Evolutionary conservation across 192 early-diverging fungal genomes (phyloP).

Genomic region (Coemansia sp.): DNA sequence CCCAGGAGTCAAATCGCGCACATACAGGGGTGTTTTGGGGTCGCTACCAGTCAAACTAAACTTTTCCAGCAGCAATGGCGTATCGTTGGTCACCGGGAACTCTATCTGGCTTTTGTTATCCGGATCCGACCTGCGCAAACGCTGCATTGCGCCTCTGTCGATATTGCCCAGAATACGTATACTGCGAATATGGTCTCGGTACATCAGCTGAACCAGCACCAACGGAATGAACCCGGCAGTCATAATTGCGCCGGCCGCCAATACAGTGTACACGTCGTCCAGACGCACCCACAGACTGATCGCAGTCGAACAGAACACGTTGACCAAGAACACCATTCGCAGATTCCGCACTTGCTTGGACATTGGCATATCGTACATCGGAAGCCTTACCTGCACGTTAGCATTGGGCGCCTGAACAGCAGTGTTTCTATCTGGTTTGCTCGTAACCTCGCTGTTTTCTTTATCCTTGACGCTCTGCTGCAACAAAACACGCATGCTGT

Average conservation of each 20-base stretch:
- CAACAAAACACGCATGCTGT: neutral
- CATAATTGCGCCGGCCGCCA: slow-evolving; percentile 29
- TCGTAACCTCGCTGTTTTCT: neutral
- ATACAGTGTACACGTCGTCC: slow-evolving; percentile 33
- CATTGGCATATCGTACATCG: slow-evolving; percentile 53
- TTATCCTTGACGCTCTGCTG: neutral
- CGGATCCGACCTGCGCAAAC: slow-evolving; percentile 11
- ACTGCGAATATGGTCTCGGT: slow-evolving; percentile 36
- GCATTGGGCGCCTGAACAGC: slow-evolving; percentile 5
- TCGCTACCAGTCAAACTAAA: slow-evolving; percentile 29
- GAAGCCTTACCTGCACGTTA: slow-evolving; percentile 17
- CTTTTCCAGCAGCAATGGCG: slow-evolving; percentile 34
- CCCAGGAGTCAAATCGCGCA: slow-evolving; percentile 35
- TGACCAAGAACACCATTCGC: slow-evolving; percentile 42
- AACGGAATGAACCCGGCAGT: slow-evolving; percentile 39
- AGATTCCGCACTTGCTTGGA: slow-evolving; percentile 21
- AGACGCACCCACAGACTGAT: slow-evolving; percentile 30
- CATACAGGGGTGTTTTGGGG: slow-evolving; percentile 24
- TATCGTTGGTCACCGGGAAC: slow-evolving; percentile 34
- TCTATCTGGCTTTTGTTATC: slow-evolving; percentile 32
- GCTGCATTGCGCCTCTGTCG: slow-evolving; percentile 10
- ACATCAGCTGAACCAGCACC: slow-evolving; percentile 25
- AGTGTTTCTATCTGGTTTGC: neutral
- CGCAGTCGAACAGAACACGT: slow-evolving; percentile 25
- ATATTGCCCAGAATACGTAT: slow-evolving; percentile 42